Percentiles rank a stretch among this genome's conserved stretches.
Conservation (phyloP, 768 basidiomycete genomes). For the Thelephora aurantiotincta region DNA sequence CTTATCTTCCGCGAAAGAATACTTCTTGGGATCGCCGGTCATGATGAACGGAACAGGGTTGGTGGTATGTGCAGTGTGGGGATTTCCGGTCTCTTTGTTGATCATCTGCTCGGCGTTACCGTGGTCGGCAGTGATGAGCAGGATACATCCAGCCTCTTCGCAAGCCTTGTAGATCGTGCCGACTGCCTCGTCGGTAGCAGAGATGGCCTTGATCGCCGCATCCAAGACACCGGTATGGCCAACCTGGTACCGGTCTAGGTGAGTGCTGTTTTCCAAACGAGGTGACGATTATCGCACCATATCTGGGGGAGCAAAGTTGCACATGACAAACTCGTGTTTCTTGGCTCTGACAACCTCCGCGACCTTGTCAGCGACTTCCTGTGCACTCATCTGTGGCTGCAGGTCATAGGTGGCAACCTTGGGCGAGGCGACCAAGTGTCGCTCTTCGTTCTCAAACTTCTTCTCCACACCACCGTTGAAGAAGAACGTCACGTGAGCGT, state of each 20-base stretch:
- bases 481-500: slow-evolving; percentile 96
- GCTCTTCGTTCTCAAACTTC: slow-evolving; percentile 71
- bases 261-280: not conserved
- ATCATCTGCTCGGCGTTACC: slow-evolving; percentile 95
- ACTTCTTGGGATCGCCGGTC: slow-evolving; percentile 44
- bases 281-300: slow-evolving; percentile 37
- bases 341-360: slow-evolving; percentile 61
- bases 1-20: slow-evolving; percentile 37
- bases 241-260: slow-evolving; percentile 29
- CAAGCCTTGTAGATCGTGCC: slow-evolving; percentile 80
- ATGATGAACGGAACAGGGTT: slow-evolving; percentile 88
- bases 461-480: slow-evolving; percentile 96
- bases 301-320: slow-evolving; percentile 94
- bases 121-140: slow-evolving; percentile 86
- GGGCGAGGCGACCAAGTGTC: slow-evolving; percentile 82
- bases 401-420: slow-evolving; percentile 93
- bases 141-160: slow-evolving; percentile 71
- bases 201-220: slow-evolving; percentile 80
- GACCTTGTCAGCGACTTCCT: slow-evolving; percentile 85
- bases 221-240: slow-evolving; percentile 90
- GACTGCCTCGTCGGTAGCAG: slow-evolving; percentile 81
- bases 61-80: slow-evolving; percentile 87
- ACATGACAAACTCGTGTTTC: slow-evolving; percentile 86
- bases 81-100: slow-evolving; percentile 67
- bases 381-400: slow-evolving; percentile 81